These are phyloP conservation scores for Sherardia arvensis DNA, from an alignment of 257 asterid species.

Conservation along the genomic window DNA sequence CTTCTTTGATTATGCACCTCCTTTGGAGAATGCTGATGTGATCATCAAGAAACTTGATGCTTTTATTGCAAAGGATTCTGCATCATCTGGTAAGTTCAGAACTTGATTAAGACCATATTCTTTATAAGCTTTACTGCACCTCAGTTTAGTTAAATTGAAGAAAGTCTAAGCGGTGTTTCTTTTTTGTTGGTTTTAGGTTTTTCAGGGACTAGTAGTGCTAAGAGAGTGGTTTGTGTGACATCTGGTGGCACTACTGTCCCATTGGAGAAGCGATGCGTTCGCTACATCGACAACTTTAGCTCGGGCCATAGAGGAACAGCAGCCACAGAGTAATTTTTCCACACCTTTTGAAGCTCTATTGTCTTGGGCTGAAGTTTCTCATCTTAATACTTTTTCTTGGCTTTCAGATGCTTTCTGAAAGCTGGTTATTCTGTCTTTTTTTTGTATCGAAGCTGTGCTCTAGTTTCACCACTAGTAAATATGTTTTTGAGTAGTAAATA, in stretches of 20 bases:
- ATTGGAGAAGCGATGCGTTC: constrained; percentile 80
- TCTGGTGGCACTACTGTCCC: constrained; percentile 99
- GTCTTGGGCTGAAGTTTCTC: background rate
- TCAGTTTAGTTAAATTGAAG: too few species aligned
- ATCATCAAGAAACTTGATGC: constrained; percentile 40
- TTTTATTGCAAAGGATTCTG: constrained; percentile 29
- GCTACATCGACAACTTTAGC: constrained; percentile 89
- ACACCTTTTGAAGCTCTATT: background rate
- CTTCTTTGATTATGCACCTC: constrained; percentile 84
- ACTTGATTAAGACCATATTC: too few species aligned
- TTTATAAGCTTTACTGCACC: too few species aligned
- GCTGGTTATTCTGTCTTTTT: constrained; percentile 87
- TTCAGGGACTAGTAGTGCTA: constrained; percentile 35
- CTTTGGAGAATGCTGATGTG: constrained; percentile 50
- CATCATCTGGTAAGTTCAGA: constrained; percentile 36
- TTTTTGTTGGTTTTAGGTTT: background rate
- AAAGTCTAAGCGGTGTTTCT: background rate
- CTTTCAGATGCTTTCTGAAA: constrained; percentile 71
- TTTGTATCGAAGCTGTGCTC: constrained; percentile 66
- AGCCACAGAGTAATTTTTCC: constrained; percentile 63
- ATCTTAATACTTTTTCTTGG: constrained; percentile 4
- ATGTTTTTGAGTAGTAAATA: background rate
- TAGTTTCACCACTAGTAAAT: background rate
- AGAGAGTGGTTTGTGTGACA: constrained; percentile 78
- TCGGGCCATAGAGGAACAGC: constrained; percentile 99